A percentile compares a stretch with the other conserved stretches of the same genome.
phyloP scores from a whole-genome alignment of 2,329 filamentous ascomycete genomes.

The Pseudogymnoascus verrucosus region DNA sequence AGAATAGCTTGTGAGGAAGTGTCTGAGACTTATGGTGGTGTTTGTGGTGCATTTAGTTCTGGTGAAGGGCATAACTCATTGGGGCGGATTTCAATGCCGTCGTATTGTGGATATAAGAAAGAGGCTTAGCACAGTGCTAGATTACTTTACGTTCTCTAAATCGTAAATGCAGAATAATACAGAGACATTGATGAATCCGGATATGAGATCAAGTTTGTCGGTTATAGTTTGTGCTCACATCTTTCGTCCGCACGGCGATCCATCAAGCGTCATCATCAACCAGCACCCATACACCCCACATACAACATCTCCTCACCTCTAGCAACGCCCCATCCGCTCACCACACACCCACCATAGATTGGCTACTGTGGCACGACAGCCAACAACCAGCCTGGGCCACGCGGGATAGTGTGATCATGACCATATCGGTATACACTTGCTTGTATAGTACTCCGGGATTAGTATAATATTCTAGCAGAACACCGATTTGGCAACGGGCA shows the following conservation, averaged over 20 bases:
- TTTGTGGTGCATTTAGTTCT: not conserved
- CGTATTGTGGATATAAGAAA: not conserved
- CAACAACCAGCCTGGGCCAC: not conserved
- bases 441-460: not conserved
- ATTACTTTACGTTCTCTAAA: not conserved
- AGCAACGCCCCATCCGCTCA: not conserved
- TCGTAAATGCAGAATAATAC: not conserved
- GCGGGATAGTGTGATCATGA: not conserved
- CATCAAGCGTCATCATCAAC: not conserved
- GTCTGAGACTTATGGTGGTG: not conserved
- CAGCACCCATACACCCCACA: not conserved
- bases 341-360: not conserved
- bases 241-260: not conserved
- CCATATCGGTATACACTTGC: not conserved
- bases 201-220: not conserved
- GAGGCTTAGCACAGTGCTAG: not conserved
- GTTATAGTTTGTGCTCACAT: not conserved
- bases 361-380: not conserved
- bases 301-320: not conserved
- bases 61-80: not conserved
- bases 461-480: not conserved
- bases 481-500: not conserved
- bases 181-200: not conserved
- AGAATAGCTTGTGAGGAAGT: constrained; percentile 35
- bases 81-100: not conserved